A percentile compares a stretch with the other conserved stretches of the same genome.
Evolutionary conservation across 2,329 filamentous ascomycete species (phyloP).

Genomic region (Fusarium sp.): DNA sequence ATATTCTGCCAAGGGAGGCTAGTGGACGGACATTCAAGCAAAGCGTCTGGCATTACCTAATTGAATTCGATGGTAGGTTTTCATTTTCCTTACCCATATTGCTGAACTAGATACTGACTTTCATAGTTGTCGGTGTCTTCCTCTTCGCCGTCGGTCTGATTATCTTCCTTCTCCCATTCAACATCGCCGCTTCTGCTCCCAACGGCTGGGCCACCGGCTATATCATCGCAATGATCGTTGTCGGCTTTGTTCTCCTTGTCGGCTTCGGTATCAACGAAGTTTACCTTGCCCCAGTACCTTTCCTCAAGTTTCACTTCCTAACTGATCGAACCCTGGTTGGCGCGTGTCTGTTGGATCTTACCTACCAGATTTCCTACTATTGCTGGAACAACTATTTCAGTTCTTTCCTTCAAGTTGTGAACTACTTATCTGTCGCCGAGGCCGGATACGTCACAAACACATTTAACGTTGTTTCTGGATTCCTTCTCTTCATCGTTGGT

Average conservation of each 20-base stretch:
- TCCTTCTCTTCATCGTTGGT: conserved; percentile 64
- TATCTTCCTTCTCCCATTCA: conserved; percentile 76
- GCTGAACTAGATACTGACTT: background rate
- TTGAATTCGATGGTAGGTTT: conserved; percentile 70
- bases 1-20: conserved; percentile 55
- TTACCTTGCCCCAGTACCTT: conserved; percentile 68
- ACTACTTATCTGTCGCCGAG: conserved; percentile 58
- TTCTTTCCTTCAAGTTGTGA: conserved; percentile 69
- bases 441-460: conserved; percentile 65
- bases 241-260: conserved; percentile 72
- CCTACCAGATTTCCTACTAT: conserved; percentile 66
- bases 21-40: conserved; percentile 63
- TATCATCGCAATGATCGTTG: conserved; percentile 72
- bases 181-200: conserved; percentile 63
- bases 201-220: conserved; percentile 66
- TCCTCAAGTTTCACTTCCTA: conserved; percentile 68
- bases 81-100: accelerated
- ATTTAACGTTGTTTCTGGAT: conserved; percentile 65
- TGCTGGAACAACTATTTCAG: conserved; percentile 69
- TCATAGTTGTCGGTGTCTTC: conserved; percentile 65
- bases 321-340: conserved; percentile 66
- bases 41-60: conserved; percentile 63
- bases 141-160: conserved; percentile 70
- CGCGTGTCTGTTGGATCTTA: conserved; percentile 61
- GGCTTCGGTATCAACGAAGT: conserved; percentile 70